A percentile compares a stretch with the other conserved stretches of the same genome.
These are phyloP conservation scores for Aureobasidium sp. DNA, from an alignment of 2,329 filamentous ascomycete genomes.

Conservation along the genomic window DNA sequence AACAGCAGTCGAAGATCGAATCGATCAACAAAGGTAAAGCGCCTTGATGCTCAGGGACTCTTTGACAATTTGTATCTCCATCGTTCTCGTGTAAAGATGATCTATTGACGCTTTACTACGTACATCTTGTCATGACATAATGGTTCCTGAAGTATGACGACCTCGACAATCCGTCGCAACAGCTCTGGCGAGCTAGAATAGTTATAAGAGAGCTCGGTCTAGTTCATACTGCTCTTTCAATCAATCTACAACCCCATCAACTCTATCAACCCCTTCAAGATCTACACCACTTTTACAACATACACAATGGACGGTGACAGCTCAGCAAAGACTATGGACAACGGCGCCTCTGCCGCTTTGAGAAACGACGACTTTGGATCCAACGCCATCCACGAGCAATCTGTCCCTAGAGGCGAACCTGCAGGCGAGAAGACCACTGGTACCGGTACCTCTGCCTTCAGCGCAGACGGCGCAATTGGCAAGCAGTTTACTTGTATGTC, in stretches of 20 bases:
- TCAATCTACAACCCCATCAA: background rate
- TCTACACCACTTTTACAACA: background rate
- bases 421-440: constrained; percentile 24
- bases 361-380: constrained; percentile 20
- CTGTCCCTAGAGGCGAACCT: constrained; percentile 20
- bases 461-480: constrained; percentile 29
- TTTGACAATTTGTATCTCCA: background rate
- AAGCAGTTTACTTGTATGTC: constrained; percentile 28
- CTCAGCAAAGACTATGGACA: constrained; percentile 22
- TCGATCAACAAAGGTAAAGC: background rate
- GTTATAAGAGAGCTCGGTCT: background rate
- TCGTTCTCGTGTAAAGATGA: constrained; percentile 6
- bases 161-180: constrained; percentile 4
- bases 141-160: constrained; percentile 15
- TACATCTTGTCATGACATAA: constrained; percentile 17
- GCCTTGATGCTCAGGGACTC: background rate
- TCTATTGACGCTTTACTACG: constrained; percentile 2
- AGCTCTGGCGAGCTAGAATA: background rate
- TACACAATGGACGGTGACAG: constrained; percentile 24
- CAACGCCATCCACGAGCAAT: constrained; percentile 23
- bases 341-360: constrained; percentile 21
- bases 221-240: background rate
- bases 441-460: constrained; percentile 24
- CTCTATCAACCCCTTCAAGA: background rate
- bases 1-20: background rate